Conservation (phyloP, 1,284 basidiomycete species). For the Xerocomus minutiporus region DNA sequence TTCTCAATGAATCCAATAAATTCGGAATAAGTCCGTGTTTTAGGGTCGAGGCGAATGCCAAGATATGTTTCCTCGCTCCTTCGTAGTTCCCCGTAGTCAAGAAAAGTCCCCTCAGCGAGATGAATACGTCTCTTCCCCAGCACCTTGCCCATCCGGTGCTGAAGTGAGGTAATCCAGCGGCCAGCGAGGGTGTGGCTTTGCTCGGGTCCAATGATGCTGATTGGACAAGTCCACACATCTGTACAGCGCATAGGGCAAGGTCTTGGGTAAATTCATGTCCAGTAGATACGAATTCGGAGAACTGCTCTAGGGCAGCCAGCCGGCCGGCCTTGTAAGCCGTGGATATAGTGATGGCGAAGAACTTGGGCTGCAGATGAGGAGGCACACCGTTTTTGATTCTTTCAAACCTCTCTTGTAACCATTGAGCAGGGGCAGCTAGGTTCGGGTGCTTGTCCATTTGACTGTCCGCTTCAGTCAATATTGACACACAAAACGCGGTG, state of each 20-base stretch:
- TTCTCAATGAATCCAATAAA: slow-evolving; percentile 81
- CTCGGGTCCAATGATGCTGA: slow-evolving; percentile 81
- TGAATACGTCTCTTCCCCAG: slow-evolving; percentile 97
- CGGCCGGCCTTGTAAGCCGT: slow-evolving; percentile 89
- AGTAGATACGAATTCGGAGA: slow-evolving; percentile 76
- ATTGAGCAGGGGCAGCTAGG: slow-evolving; percentile 66
- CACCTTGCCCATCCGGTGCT: slow-evolving; percentile 86
- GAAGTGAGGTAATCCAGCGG: slow-evolving; percentile 95
- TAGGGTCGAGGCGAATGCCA: slow-evolving; percentile 82
- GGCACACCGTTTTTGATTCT: slow-evolving; percentile 71
- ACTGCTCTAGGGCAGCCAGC: slow-evolving; percentile 76
- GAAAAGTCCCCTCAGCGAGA: slow-evolving; percentile 88
- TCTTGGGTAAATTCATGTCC: slow-evolving; percentile 89
- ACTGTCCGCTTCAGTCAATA: slow-evolving; percentile 37
- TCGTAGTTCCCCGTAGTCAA: slow-evolving; percentile 87
- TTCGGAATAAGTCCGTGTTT: slow-evolving; percentile 93
- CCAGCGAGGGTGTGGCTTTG: slow-evolving; percentile 72
- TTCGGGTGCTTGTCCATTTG: slow-evolving; percentile 66
- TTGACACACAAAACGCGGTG: neutral
- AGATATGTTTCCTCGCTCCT: slow-evolving; percentile 81
- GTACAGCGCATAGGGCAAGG: slow-evolving; percentile 80
- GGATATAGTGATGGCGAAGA: slow-evolving; percentile 85
- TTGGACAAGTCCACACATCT: slow-evolving; percentile 88
- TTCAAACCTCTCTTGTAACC: slow-evolving; percentile 84
- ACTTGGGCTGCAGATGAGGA: slow-evolving; percentile 87